Evolutionary conservation across 129 eudicot genomes (phyloP), one percentile per base, ranked within the genome.

Genomic region (sunflower (Helianthus annuus)): DNA sequence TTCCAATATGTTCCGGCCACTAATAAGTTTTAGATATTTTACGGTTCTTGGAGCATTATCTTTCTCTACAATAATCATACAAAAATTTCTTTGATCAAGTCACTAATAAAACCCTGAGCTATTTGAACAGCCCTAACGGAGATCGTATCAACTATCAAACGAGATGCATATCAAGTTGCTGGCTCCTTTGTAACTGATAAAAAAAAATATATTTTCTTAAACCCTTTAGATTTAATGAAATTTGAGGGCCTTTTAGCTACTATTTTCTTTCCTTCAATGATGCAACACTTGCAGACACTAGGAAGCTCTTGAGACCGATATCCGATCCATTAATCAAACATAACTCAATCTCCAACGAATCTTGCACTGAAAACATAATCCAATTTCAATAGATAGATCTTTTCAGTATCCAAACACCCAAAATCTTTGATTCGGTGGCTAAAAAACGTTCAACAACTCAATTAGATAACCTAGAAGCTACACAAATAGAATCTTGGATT

Each of bases 1-100:
- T 83, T 91, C 97, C 80, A 91, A 80, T 83, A 91, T 85, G 82
- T 87, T 88, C 24, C 95, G 95, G 0, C 85, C 95, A 51, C 91
- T 87, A 48, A 91, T 91, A 36, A 91, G 53, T 83, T 91, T 91
- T 52, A 91, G 54, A 63, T 91, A 95, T 80, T 87, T 87, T 64
- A 91, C 91, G 4, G 97, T 87, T 62, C 79, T 79, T 48, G 97
- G 97, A 70, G 86, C 88, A 79, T 87, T 85, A 48, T 80, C 91
- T 74, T 86, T 91, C 45, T 85, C 97, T 91, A 84, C 45, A 32
- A 34, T 6, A 36, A 40, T 45, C 10, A 56, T 57, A 64, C 45
- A 27, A 10, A 67, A 27, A 42, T 39, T 17, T 39, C 57, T 34
- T 71, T 70, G 10, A 16, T 45, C 46, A 32, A 32, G 36, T 32